phyloP scores from a whole-genome alignment of 768 basidiomycete species.

The Mrakia hoshinonis region DNA sequence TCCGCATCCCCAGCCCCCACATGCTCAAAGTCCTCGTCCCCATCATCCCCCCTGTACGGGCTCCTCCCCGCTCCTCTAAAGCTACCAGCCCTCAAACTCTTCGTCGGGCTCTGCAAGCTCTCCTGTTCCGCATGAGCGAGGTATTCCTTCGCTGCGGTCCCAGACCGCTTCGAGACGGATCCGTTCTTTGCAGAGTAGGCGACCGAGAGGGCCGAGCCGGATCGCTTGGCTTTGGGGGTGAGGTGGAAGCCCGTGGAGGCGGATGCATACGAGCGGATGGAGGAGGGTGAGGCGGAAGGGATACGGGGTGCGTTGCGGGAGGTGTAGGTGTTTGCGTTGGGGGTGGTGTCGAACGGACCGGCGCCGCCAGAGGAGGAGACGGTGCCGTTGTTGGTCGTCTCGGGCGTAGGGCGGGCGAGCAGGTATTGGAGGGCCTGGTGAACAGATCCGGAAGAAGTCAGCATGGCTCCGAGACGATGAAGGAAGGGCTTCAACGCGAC shows the following conservation, averaged over 20 bases:
- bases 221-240: slow-evolving; percentile 53
- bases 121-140: slow-evolving; percentile 52
- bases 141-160: slow-evolving; percentile 87
- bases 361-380: slow-evolving; percentile 7
- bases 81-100: slow-evolving; percentile 33
- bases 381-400: slow-evolving; percentile 30
- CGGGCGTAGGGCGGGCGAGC: slow-evolving; percentile 57
- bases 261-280: slow-evolving; percentile 49
- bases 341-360: slow-evolving; percentile 23
- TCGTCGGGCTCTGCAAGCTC: slow-evolving; percentile 32
- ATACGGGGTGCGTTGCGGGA: neutral
- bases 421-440: slow-evolving; percentile 81
- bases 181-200: slow-evolving; percentile 50
- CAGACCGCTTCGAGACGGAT: slow-evolving; percentile 72
- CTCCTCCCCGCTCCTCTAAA: slow-evolving; percentile 29
- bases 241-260: slow-evolving; percentile 56
- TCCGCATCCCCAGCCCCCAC: slow-evolving; percentile 54
- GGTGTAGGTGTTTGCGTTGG: neutral
- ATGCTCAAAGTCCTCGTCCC: slow-evolving; percentile 63
- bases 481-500: slow-evolving; percentile 33
- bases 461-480: slow-evolving; percentile 16
- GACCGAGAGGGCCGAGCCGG: slow-evolving; percentile 70
- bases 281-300: slow-evolving; percentile 11
- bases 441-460: slow-evolving; percentile 28
- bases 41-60: slow-evolving; percentile 46